Percentiles rank a stretch among this genome's conserved stretches.
Evolutionary conservation across 202 grass and related monocot genomes (phyloP).

Genomic region (Eragrostis tef): DNA sequence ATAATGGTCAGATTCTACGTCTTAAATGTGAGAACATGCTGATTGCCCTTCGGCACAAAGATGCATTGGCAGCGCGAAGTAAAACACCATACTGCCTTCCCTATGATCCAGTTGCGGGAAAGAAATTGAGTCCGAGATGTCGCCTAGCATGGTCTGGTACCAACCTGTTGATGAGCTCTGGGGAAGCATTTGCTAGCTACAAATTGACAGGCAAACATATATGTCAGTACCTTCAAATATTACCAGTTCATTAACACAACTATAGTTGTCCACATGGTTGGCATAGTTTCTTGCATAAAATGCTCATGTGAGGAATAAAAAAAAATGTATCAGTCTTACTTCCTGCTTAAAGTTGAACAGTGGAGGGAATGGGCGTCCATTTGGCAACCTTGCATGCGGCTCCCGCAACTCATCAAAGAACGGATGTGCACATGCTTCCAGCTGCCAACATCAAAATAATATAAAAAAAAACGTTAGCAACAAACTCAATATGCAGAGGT

Average conservation of each 20-base stretch:
- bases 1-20: slow-evolving; percentile 61
- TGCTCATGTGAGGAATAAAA: slow-evolving; percentile 5
- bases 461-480: slow-evolving; percentile 33
- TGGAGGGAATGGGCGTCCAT: slow-evolving; percentile 70
- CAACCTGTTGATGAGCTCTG: slow-evolving; percentile 72
- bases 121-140: slow-evolving; percentile 69
- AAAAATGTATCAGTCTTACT: slow-evolving; percentile 46
- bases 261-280: not conserved
- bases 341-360: slow-evolving; percentile 90
- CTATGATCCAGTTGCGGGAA: slow-evolving; percentile 48
- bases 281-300: slow-evolving; percentile 1
- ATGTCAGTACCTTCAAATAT: not conserved
- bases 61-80: slow-evolving; percentile 23
- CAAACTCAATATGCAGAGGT: not conserved
- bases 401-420: slow-evolving; percentile 90
- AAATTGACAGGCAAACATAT: slow-evolving; percentile 42
- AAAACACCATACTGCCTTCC: slow-evolving; percentile 22
- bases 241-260: not conserved
- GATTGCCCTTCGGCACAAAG: slow-evolving; percentile 40
- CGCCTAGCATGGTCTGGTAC: slow-evolving; percentile 75
- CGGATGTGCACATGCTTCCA: slow-evolving; percentile 73
- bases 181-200: slow-evolving; percentile 69
- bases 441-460: slow-evolving; percentile 46
- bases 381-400: slow-evolving; percentile 70
- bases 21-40: slow-evolving; percentile 55